phyloP scores from a whole-genome alignment of 2,329 filamentous ascomycete species.

The Exophiala alcalophila region DNA sequence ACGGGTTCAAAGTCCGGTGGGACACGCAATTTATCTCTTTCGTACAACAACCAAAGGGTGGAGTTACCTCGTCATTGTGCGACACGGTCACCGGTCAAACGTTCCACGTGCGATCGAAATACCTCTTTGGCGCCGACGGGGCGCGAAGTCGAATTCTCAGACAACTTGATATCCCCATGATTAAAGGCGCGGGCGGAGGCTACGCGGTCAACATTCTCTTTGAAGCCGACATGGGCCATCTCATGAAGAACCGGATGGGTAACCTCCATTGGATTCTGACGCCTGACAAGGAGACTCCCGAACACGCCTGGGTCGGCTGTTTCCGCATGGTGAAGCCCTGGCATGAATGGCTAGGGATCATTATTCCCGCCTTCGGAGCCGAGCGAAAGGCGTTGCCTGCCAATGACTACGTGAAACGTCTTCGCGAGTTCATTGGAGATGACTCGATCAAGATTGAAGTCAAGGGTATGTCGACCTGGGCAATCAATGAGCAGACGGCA shows the following conservation, averaged over 20 bases:
- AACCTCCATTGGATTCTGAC: conserved; percentile 61
- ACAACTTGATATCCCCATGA: conserved; percentile 48
- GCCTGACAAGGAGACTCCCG: conserved; percentile 51
- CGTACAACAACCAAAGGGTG: conserved; percentile 29
- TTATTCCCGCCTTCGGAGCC: conserved; percentile 44
- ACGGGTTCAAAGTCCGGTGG: conserved; percentile 41
- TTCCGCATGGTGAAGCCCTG: conserved; percentile 62
- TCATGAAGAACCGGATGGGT: conserved; percentile 51
- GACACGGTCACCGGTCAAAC: conserved; percentile 37
- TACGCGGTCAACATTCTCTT: conserved; percentile 52
- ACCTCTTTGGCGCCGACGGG: conserved; percentile 60
- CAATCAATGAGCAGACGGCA: conserved; percentile 60
- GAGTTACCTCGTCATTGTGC: conserved; percentile 36
- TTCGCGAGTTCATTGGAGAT: conserved; percentile 55
- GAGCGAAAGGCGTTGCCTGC: conserved; percentile 39
- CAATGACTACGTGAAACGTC: conserved; percentile 47
- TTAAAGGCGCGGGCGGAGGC: conserved; percentile 45
- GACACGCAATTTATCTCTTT: conserved; percentile 37
- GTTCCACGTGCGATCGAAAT: conserved; percentile 53
- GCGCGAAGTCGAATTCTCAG: conserved; percentile 46
- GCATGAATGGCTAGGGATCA: conserved; percentile 60
- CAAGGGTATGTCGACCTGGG: conserved; percentile 55
- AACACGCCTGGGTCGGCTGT: conserved; percentile 50
- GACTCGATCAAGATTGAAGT: conserved; percentile 51
- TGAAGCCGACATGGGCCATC: conserved; percentile 50